Conservation (phyloP, 2,329 filamentous ascomycete species). For the Hymenoscyphus fructigenus region DNA sequence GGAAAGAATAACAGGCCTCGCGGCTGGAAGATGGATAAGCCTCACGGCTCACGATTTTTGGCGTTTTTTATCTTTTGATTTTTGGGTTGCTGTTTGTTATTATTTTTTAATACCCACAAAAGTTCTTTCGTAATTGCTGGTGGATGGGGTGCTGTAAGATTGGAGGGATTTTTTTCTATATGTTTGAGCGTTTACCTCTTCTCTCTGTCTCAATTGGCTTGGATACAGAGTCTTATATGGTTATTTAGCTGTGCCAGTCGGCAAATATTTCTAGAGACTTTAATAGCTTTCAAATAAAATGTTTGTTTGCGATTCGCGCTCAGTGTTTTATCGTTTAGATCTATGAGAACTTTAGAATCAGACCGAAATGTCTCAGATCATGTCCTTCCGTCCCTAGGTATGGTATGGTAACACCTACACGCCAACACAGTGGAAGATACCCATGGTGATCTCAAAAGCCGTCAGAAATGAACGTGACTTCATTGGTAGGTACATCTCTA, state of each 20-base stretch:
- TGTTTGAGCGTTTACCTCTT: conserved; percentile 4
- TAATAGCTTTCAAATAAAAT: not conserved
- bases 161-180: not conserved
- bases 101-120: conserved; percentile 34
- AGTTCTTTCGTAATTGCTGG: conserved; percentile 16
- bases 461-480: too few species aligned
- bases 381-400: not conserved
- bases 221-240: not conserved
- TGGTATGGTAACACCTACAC: not conserved
- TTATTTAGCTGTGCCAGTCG: conserved; percentile 7
- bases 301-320: not conserved
- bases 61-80: conserved; percentile 26
- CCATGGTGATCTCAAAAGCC: too few species aligned
- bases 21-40: conserved; percentile 41
- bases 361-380: not conserved
- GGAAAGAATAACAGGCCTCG: conserved; percentile 38
- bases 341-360: not conserved
- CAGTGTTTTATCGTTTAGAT: not conserved
- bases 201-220: conserved; percentile 10
- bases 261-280: not conserved
- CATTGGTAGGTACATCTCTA: too few species aligned
- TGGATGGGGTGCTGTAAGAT: conserved; percentile 17
- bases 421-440: too few species aligned
- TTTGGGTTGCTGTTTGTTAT: not conserved
- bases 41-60: conserved; percentile 39